phyloP scores from a whole-genome alignment of 148 eudicot species.

The Pouteria glomerata region DNA sequence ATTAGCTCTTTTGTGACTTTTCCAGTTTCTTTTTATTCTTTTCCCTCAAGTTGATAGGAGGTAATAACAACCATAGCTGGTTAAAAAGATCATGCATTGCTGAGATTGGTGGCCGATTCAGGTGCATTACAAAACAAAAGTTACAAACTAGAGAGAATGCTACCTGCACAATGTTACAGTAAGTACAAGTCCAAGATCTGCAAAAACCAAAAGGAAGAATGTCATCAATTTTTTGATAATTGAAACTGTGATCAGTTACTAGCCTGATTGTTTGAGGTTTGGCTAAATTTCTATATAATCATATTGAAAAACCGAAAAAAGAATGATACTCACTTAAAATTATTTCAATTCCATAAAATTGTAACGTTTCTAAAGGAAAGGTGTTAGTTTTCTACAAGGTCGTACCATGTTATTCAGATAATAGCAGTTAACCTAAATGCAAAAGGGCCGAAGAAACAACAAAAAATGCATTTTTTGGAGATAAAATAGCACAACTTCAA shows the following conservation, averaged over 20 bases:
- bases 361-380: not conserved
- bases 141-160: slow-evolving; percentile 9
- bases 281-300: not conserved
- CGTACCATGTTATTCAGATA: not conserved
- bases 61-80: not conserved
- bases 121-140: slow-evolving; percentile 1
- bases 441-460: not conserved
- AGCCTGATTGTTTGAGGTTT: not conserved
- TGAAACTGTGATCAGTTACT: not conserved
- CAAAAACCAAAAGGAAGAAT: slow-evolving; percentile 22
- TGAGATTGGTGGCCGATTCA: not conserved
- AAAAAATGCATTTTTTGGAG: not conserved
- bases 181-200: slow-evolving; percentile 79
- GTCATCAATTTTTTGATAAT: too few species aligned
- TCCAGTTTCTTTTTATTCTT: not conserved
- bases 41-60: not conserved
- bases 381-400: not conserved
- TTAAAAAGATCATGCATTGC: not conserved
- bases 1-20: not conserved
- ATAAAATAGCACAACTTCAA: not conserved
- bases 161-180: slow-evolving; percentile 85
- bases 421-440: not conserved
- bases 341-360: not conserved
- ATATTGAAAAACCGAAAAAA: not conserved
- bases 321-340: not conserved